phyloP scores from a whole-genome alignment of 257 asterid genomes.

The Striga asiatica region DNA sequence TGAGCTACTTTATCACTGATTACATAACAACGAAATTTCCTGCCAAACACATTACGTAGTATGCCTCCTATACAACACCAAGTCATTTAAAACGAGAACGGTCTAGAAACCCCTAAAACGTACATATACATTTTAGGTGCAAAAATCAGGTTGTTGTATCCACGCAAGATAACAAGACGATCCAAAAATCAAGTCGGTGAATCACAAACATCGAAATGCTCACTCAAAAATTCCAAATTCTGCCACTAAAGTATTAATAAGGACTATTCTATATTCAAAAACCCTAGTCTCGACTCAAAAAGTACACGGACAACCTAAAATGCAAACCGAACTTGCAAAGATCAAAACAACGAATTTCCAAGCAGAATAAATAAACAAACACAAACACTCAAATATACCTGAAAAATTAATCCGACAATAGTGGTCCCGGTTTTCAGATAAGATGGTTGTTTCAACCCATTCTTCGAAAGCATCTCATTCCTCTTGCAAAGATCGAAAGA shows the following conservation, averaged over 20 bases:
- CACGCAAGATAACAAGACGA: too few relatives aligned
- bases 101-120: not conserved
- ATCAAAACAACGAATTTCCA: not conserved
- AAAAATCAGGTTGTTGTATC: too few relatives aligned
- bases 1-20: too few relatives aligned
- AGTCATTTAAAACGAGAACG: not conserved
- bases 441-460: slow-evolving; percentile 54
- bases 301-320: not conserved
- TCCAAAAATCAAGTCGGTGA: too few relatives aligned
- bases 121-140: not conserved
- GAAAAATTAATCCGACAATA: slow-evolving; percentile 73
- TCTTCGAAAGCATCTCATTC: slow-evolving; percentile 66
- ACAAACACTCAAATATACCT: slow-evolving; percentile 28
- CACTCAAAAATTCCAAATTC: not conserved
- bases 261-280: not conserved
- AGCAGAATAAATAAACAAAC: not conserved
- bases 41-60: not conserved
- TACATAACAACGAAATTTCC: not conserved
- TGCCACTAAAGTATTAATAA: not conserved
- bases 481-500: slow-evolving; percentile 78
- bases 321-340: slow-evolving; percentile 1
- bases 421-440: slow-evolving; percentile 95
- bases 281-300: not conserved
- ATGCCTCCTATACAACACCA: not conserved
- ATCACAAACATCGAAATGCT: too few relatives aligned